These are phyloP conservation scores for Trichoderma polysporum DNA, from an alignment of 2,329 filamentous ascomycete species.

Conservation along the genomic window DNA sequence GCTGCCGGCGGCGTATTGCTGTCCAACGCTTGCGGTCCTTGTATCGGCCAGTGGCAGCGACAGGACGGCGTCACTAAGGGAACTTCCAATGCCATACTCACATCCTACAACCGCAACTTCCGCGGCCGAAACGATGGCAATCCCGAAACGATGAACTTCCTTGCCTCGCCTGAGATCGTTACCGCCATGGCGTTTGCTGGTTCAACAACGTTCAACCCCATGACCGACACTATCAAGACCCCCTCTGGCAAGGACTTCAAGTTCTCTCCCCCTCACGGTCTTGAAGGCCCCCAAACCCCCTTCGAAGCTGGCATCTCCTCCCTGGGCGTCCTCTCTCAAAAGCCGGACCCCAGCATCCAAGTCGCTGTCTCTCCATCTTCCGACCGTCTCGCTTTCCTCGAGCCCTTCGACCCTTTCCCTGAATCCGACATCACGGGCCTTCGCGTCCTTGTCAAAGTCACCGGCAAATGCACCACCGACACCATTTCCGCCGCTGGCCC, in stretches of 20 bases:
- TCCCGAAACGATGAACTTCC: constrained; percentile 96
- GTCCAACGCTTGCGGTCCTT: constrained; percentile 92
- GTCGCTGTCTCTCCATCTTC: constrained; percentile 86
- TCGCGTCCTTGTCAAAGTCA: constrained; percentile 90
- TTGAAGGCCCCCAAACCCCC: constrained; percentile 58
- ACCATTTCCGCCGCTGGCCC: constrained; percentile 96
- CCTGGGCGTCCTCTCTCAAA: constrained; percentile 70
- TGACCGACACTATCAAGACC: constrained; percentile 80
- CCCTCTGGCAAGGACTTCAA: constrained; percentile 79
- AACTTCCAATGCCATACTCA: constrained; percentile 88
- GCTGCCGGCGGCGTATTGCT: constrained; percentile 84
- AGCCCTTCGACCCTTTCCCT: constrained; percentile 87
- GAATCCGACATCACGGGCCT: constrained; percentile 70
- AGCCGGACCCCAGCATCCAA: constrained; percentile 67
- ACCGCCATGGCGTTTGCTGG: constrained; percentile 95
- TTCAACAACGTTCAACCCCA: constrained; percentile 90
- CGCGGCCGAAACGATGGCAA: constrained; percentile 96
- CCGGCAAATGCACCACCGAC: constrained; percentile 97
- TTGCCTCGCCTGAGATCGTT: constrained; percentile 93
- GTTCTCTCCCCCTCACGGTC: constrained; percentile 76
- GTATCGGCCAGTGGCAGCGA: constrained; percentile 93
- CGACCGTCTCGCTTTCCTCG: constrained; percentile 82
- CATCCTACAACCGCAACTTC: constrained; percentile 98
- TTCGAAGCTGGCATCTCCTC: constrained; percentile 77
- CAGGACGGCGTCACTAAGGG: constrained; percentile 83